Evolutionary conservation across 2,329 filamentous ascomycete genomes (phyloP).

Genomic region (Ophiocordyceps camponoti-floridani): DNA sequence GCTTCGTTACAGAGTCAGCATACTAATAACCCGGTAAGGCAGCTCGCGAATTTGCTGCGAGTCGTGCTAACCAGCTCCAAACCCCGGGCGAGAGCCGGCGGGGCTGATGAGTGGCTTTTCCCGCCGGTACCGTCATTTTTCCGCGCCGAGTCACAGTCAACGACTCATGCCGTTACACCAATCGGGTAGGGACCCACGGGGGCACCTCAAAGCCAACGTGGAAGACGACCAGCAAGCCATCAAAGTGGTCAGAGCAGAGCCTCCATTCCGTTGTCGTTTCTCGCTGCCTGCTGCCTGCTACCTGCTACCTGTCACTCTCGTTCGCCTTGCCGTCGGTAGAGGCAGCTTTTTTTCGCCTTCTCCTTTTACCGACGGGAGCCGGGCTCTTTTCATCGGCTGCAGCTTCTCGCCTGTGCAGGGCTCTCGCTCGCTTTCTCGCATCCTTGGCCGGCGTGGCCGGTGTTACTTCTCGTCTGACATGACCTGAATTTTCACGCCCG

Average conservation of each 20-base stretch:
- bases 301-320: too few relatives aligned
- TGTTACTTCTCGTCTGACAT: conserved; percentile 4
- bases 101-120: too few relatives aligned
- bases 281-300: too few relatives aligned
- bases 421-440: background rate
- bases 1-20: too few relatives aligned
- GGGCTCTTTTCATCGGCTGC: background rate
- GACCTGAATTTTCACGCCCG: conserved; percentile 3
- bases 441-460: conserved; percentile 1
- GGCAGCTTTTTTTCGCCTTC: background rate
- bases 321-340: too few relatives aligned
- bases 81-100: too few relatives aligned
- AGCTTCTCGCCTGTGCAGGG: background rate
- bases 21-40: too few relatives aligned
- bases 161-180: background rate
- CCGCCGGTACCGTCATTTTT: background rate
- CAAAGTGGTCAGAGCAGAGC: background rate
- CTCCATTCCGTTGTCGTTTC: too few relatives aligned
- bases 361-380: background rate
- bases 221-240: background rate
- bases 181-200: background rate
- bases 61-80: too few relatives aligned
- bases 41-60: too few relatives aligned
- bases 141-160: background rate
- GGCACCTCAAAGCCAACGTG: conserved; percentile 1